Percentiles rank a stretch among this genome's conserved stretches.
Evolutionary conservation across 2,329 filamentous ascomycete genomes (phyloP).

Genomic region (Ophiostoma ulmi): DNA sequence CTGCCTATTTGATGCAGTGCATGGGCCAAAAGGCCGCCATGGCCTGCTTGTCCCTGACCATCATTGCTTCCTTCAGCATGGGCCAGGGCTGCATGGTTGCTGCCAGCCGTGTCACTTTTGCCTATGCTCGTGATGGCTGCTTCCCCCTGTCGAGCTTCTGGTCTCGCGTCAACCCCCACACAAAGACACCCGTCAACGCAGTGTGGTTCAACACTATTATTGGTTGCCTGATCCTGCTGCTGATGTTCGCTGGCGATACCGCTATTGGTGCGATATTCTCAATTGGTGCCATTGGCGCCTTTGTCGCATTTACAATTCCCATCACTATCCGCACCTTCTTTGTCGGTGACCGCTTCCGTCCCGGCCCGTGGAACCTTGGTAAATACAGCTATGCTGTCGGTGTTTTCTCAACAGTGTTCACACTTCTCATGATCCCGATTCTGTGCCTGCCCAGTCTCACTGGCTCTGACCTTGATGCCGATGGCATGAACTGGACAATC

Average conservation of each 20-base stretch:
- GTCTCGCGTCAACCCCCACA: slow-evolving; percentile 55
- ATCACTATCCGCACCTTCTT: slow-evolving; percentile 56
- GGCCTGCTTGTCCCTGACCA: slow-evolving; percentile 59
- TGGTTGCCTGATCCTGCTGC: slow-evolving; percentile 55
- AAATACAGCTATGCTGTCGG: slow-evolving; percentile 54
- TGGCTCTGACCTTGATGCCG: slow-evolving; percentile 47
- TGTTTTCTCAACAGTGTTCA: slow-evolving; percentile 52
- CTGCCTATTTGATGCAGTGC: slow-evolving; percentile 62
- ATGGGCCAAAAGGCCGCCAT: slow-evolving; percentile 56
- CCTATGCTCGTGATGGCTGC: slow-evolving; percentile 67
- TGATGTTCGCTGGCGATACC: slow-evolving; percentile 59
- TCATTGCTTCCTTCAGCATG: slow-evolving; percentile 66
- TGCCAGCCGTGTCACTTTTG: slow-evolving; percentile 62
- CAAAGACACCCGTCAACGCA: slow-evolving; percentile 63
- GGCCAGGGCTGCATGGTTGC: slow-evolving; percentile 67
- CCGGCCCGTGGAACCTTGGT: slow-evolving; percentile 65
- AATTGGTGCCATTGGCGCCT: slow-evolving; percentile 64
- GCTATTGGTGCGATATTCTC: slow-evolving; percentile 65
- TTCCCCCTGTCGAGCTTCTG: slow-evolving; percentile 58
- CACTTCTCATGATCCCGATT: slow-evolving; percentile 62
- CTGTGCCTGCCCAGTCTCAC: slow-evolving; percentile 58
- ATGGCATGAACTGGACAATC: slow-evolving; percentile 63
- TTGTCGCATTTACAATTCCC: slow-evolving; percentile 55
- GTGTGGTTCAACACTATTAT: slow-evolving; percentile 61
- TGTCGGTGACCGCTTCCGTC: slow-evolving; percentile 58